These are phyloP conservation scores for Colletotrichum plurivorum DNA, from an alignment of 2,329 filamentous ascomycete genomes.

Conservation along the genomic window DNA sequence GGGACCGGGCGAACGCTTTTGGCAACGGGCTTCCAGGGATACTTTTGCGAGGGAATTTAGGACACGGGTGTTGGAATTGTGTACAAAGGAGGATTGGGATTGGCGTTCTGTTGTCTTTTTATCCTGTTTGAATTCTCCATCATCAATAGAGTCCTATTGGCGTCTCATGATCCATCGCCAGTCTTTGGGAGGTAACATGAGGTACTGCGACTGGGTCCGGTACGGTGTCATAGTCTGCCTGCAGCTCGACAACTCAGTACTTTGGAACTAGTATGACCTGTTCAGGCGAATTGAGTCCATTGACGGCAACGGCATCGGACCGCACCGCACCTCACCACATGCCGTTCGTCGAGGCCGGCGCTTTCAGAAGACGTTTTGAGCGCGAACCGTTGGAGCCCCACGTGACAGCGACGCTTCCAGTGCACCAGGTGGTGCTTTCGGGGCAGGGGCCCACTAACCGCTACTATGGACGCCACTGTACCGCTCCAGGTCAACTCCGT, in stretches of 20 bases:
- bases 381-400: conserved; percentile 5
- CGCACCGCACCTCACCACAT: background rate
- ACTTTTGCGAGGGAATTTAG: conserved; percentile 19
- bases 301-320: too few relatives aligned
- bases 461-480: background rate
- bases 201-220: too few relatives aligned
- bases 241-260: too few relatives aligned
- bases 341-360: background rate
- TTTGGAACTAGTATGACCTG: too few relatives aligned
- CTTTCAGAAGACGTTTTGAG: background rate
- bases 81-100: conserved; percentile 28
- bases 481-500: background rate
- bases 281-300: too few relatives aligned
- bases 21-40: conserved; percentile 23
- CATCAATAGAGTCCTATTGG: conserved; percentile 26
- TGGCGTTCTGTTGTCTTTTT: conserved; percentile 30
- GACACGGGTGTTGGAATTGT: conserved; percentile 3
- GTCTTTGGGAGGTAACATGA: too few relatives aligned
- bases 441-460: conserved; percentile 22
- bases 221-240: too few relatives aligned
- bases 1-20: conserved; percentile 13
- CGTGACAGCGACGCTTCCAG: conserved; percentile 26
- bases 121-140: conserved; percentile 20
- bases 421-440: background rate
- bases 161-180: background rate